Evolutionary conservation across 2,329 filamentous ascomycete species (phyloP), one percentile per base, ranked within the genome.

Genomic region (Sporothrix curviconia): DNA sequence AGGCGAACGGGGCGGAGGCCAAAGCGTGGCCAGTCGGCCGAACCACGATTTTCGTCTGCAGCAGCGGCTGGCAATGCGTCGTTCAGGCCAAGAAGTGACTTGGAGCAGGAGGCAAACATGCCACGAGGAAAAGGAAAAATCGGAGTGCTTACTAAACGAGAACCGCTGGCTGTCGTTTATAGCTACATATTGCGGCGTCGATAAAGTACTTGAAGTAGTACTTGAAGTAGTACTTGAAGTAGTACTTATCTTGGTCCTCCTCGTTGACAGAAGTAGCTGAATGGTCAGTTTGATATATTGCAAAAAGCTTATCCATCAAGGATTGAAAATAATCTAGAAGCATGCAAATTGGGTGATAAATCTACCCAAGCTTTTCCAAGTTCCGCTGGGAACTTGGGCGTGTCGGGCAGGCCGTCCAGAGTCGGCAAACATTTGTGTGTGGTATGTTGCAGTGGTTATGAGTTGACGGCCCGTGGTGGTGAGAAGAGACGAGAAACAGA

Each of bases 251-350:
- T 92, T 83, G n/a, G 63, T 92, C 59, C 0, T 84, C 71, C 0
- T 85, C 78, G 64, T 89, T 91, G 72, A 95, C 72, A 68, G 89
- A n/a, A 92, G 71, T 91, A 95, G 43, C 90, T 92, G 37, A n/a
- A n/a, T n/a, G n/a, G n/a, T n/a, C n/a, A n/a, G n/a, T n/a, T n/a
- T n/a, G n/a, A n/a, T n/a, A n/a, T n/a, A n/a, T n/a, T n/a, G n/a
- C n/a, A n/a, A n/a, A n/a, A n/a, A n/a, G n/a, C n/a, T n/a, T n/a
- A n/a, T n/a, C n/a, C n/a, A n/a, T n/a, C n/a, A n/a, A n/a, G n/a
- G n/a, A n/a, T n/a, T n/a, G n/a, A n/a, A n/a, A n/a, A n/a, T n/a
- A n/a, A n/a, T n/a, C n/a, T n/a, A n/a, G n/a, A n/a, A n/a, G n/a
- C n/a, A n/a, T n/a, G n/a, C n/a, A n/a, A n/a, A n/a, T n/a, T n/a